phyloP scores from a whole-genome alignment of 2,329 filamentous ascomycete genomes.

The Aspergillus bombycis region DNA sequence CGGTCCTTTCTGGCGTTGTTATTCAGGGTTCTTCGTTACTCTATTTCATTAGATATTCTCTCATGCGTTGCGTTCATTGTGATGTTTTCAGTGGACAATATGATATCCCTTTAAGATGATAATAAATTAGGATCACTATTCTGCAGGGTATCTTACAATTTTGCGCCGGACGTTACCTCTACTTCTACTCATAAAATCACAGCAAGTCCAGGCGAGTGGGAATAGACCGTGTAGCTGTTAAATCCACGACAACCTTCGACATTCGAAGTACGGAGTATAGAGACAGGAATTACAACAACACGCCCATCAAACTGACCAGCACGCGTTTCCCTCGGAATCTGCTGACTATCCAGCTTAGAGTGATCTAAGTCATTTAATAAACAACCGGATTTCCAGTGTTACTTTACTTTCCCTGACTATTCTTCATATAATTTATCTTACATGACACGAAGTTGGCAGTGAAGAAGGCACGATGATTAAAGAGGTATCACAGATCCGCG shows the following conservation, averaged over 20 bases:
- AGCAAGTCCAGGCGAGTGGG: not conserved
- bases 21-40: not conserved
- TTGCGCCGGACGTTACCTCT: not conserved
- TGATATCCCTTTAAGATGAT: not conserved
- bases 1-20: slow-evolving; percentile 1
- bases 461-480: not conserved
- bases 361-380: too few relatives aligned
- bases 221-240: not conserved
- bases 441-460: not conserved
- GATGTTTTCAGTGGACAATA: not conserved
- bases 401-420: not conserved
- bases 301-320: too few relatives aligned
- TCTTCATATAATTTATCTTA: not conserved
- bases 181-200: not conserved
- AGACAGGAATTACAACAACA: too few relatives aligned
- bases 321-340: not conserved
- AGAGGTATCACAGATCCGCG: slow-evolving; percentile 19
- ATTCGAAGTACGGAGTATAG: not conserved
- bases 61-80: not conserved
- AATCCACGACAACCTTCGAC: not conserved
- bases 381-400: not conserved
- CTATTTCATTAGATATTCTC: not conserved
- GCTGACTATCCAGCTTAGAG: not conserved
- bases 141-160: not conserved
- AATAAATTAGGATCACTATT: not conserved